Conservation (phyloP, 2,329 filamentous ascomycete species). For the Parastagonospora nodorum region DNA sequence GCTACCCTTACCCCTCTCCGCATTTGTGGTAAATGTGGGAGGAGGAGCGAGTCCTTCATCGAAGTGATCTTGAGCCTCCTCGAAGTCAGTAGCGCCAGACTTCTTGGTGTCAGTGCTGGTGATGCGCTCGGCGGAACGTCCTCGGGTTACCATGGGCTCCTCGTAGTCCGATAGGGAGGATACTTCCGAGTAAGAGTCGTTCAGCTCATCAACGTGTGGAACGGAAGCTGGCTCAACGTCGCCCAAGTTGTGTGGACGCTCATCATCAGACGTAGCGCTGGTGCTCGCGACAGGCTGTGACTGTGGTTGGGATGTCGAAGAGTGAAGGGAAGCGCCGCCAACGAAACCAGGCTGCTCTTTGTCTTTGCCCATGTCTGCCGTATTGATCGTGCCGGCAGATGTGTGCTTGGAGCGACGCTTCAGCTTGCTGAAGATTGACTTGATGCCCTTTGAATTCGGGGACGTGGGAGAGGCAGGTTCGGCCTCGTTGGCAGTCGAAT, state of each 20-base stretch:
- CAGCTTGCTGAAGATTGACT: conserved; percentile 45
- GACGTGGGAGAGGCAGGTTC: conserved; percentile 30
- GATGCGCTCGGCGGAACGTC: conserved; percentile 28
- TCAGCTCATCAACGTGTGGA: conserved; percentile 13
- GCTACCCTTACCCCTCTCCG: conserved; percentile 34
- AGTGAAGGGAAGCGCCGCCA: conserved; percentile 49
- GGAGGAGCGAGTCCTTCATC: conserved; percentile 52
- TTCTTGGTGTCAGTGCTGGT: conserved; percentile 40
- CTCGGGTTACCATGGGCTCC: conserved; percentile 16
- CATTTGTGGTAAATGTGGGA: conserved; percentile 42
- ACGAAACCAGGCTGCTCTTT: conserved; percentile 46
- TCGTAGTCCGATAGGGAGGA: conserved; percentile 40
- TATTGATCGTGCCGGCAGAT: conserved; percentile 6
- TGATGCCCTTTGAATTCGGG: conserved; percentile 43
- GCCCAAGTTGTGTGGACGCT: conserved; percentile 16
- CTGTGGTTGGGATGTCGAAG: conserved; percentile 23
- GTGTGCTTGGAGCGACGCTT: conserved; percentile 46
- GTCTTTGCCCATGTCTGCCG: conserved; percentile 17
- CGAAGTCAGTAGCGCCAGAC: conserved; percentile 53
- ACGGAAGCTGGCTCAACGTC: conserved; percentile 19
- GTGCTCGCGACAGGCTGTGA: conserved; percentile 10
- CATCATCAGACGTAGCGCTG: conserved; percentile 2
- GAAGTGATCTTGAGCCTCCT: conserved; percentile 58
- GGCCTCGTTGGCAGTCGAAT: conserved; percentile 12
- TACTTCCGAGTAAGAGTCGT: conserved; percentile 33